Base-by-base conservation (phyloP, 2,329 filamentous ascomycete genomes). In the Colletotrichum abscissum region DNA sequence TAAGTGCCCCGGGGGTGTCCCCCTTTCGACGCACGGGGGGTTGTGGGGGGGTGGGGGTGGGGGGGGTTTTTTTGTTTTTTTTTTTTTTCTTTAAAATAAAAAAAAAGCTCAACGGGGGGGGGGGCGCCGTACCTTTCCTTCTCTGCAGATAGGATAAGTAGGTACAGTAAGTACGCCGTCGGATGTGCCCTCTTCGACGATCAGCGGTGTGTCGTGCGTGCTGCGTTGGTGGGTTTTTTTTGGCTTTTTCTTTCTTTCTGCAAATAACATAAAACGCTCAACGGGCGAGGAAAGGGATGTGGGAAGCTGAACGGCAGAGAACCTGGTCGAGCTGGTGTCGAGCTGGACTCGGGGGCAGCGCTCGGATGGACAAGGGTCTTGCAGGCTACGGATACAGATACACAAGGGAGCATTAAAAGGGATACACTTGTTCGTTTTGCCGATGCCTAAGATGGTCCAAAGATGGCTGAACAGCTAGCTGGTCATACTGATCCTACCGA, bases 201-300 rank as follows among this genome's bases (percentile, higher is more conserved):
- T 66, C 49, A 52, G 71, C 60, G 67, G 71, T 62, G 71, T 71
- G 55, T 54, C 58, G 22, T 67, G 24, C 49, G 12, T 19, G 14
- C 7, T 19, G n/a, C 11, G 62, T 26, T 24, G 19, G 42, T 49
- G 42, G 19, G 7, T 11, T n/a, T 49, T 49, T 49, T 49, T 49
- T 49, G 16, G 16, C 42, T 2, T 49, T 16, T 68, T 33, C 42
- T 42, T 35, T 35, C 30, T 33, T 54, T 46, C 69, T 24, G 30
- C 28, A 38, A 35, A 38, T 24, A 60, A 62, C 67, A 33, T 69
- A 46, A 22, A 42, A 35, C 30, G 35, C 24, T 19, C 55, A 26
- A 56, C 49, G 16, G 54, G 33, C 24, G 38, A 63, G 28, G 26
- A 22, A 46, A 46, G 14, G 42, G 24, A 38, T 19, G n/a, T 58